Evolutionary conservation across 495 filamentous ascomycete species (phyloP).

Genomic region (Tuber borchii): DNA sequence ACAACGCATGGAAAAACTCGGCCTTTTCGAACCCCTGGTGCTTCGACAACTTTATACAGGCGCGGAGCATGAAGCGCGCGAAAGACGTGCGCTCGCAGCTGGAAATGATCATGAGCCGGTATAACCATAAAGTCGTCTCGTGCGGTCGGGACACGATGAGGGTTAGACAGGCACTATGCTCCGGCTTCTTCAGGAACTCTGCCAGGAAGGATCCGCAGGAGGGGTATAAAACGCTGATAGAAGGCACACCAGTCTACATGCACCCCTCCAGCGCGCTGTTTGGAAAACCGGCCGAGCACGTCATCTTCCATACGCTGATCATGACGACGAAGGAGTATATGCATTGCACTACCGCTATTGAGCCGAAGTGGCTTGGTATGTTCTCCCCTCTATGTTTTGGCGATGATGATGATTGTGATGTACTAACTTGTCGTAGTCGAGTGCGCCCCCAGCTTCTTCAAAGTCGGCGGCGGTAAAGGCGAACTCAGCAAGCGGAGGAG

Average conservation of each 20-base stretch:
- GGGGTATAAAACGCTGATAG: conserved; percentile 92
- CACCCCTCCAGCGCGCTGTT: conserved; percentile 87
- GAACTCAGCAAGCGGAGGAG: conserved; percentile 84
- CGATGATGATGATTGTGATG: not conserved
- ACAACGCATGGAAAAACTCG: conserved; percentile 84
- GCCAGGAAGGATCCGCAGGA: conserved; percentile 93
- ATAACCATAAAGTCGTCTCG: conserved; percentile 68
- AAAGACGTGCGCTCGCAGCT: conserved; percentile 91
- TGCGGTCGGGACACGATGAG: conserved; percentile 81
- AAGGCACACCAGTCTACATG: conserved; percentile 89
- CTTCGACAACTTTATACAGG: conserved; percentile 96
- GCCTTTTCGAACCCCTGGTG: conserved; percentile 86
- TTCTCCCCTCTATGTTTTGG: conserved; percentile 3
- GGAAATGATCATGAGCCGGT: conserved; percentile 83
- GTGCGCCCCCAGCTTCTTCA: conserved; percentile 95
- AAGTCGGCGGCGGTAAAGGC: conserved; percentile 78
- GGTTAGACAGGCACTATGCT: conserved; percentile 86
- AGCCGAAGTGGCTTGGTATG: conserved; percentile 70
- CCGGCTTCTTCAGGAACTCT: conserved; percentile 90
- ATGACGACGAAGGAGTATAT: conserved; percentile 97
- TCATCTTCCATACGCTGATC: conserved; percentile 82
- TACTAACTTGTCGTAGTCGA: conserved; percentile 52
- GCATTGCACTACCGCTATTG: conserved; percentile 84
- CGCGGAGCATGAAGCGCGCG: conserved; percentile 73
- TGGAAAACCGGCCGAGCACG: conserved; percentile 91